These are phyloP conservation scores for Saprolegnia diclina DNA, from an alignment of 352 stramenopile species.

Conservation along the genomic window DNA sequence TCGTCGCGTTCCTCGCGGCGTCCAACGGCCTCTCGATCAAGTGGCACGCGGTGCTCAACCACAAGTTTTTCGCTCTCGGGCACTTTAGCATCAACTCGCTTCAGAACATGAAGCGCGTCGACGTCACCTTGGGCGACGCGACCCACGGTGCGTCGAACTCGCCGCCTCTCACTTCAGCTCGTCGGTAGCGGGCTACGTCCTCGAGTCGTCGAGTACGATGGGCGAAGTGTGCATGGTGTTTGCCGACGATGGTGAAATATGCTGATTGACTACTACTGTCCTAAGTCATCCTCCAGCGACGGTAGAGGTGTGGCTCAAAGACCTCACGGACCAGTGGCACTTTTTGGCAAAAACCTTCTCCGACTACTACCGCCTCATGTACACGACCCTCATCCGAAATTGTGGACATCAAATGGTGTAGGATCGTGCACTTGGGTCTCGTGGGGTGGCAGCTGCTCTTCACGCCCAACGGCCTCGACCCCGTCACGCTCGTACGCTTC, in stretches of 20 bases:
- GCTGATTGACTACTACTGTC: no score
- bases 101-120: slow-evolving; percentile 46
- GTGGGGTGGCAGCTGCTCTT: slow-evolving; percentile 73
- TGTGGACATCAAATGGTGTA: neutral
- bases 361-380: slow-evolving; percentile 79
- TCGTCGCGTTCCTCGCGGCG: slow-evolving; percentile 62
- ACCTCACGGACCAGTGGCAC: slow-evolving; percentile 53
- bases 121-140: neutral
- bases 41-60: slow-evolving; percentile 61
- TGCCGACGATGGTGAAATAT: neutral
- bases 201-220: slow-evolving; percentile 54
- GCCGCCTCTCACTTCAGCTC: neutral
- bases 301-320: slow-evolving; percentile 60
- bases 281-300: slow-evolving; percentile 33
- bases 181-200: slow-evolving; percentile 36
- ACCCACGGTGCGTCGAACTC: neutral
- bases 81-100: slow-evolving; percentile 60
- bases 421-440: slow-evolving; percentile 60
- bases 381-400: neutral
- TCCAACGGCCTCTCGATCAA: slow-evolving; percentile 66
- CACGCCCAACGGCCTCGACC: slow-evolving; percentile 52
- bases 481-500: slow-evolving; percentile 32
- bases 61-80: slow-evolving; percentile 42
- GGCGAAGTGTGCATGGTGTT: slow-evolving; percentile 39
- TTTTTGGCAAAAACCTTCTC: slow-evolving; percentile 63